A percentile compares a stretch with the other conserved stretches of the same genome.
These are phyloP conservation scores for Hortiboletus flavorubellus DNA, from an alignment of 768 basidiomycete species.

Conservation along the genomic window DNA sequence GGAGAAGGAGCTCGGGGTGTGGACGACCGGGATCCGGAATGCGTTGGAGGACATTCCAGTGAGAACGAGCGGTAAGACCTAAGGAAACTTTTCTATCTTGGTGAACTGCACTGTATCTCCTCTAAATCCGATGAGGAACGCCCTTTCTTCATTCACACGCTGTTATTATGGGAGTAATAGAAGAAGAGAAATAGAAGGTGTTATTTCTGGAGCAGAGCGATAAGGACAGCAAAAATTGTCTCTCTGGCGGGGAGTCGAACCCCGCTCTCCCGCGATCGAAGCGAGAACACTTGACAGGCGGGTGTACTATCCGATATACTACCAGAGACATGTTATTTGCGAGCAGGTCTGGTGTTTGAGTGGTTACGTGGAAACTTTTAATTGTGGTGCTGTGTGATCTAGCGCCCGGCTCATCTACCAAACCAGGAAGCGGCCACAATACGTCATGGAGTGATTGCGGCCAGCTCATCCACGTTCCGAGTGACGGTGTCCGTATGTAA, in stretches of 20 bases:
- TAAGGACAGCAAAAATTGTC: constrained; percentile 16
- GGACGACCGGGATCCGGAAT: constrained; percentile 61
- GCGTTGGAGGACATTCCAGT: constrained; percentile 42
- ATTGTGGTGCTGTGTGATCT: too few relatives aligned
- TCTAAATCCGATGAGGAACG: too few relatives aligned
- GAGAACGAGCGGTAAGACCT: not conserved
- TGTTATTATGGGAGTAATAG: too few relatives aligned
- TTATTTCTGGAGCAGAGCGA: not conserved
- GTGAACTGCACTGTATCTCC: too few relatives aligned
- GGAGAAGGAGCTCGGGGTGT: constrained; percentile 71
- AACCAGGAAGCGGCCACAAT: too few relatives aligned
- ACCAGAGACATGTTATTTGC: constrained; percentile 32
- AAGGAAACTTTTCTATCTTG: not conserved
- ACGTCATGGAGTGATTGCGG: too few relatives aligned
- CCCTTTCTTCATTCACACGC: too few relatives aligned
- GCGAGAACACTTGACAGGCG: constrained; percentile 35
- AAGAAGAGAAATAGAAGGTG: too few relatives aligned
- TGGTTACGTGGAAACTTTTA: too few relatives aligned
- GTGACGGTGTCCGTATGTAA: not conserved
- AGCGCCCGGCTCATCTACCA: too few relatives aligned
- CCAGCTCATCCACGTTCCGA: too few relatives aligned
- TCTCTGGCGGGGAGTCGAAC: constrained; percentile 49
- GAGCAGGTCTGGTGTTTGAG: too few relatives aligned
- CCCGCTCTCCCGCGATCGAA: constrained; percentile 38
- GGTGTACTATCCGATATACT: constrained; percentile 52